These are phyloP conservation scores for Venturiaceae sp. DNA, from an alignment of 2,329 filamentous ascomycete genomes.

Conservation along the genomic window DNA sequence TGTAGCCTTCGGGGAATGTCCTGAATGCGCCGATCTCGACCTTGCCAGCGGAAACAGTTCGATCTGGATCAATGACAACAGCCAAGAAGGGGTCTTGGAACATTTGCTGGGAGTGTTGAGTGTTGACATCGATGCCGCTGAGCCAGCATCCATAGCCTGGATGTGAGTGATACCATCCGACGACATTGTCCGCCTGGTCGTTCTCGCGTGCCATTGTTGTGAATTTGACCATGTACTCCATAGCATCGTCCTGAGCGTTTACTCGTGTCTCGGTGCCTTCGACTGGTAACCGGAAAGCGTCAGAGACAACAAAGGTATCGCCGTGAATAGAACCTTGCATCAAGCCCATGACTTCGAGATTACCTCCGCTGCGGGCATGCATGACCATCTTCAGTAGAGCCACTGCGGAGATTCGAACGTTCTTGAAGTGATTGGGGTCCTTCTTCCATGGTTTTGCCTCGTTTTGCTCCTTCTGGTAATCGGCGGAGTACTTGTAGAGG, in stretches of 20 bases:
- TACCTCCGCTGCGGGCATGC: constrained; percentile 91
- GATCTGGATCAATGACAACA: constrained; percentile 91
- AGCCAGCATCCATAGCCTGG: constrained; percentile 98
- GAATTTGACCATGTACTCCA: constrained; percentile 93
- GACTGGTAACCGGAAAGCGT: constrained; percentile 86
- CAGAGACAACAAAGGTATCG: constrained; percentile 83
- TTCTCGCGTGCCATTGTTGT: constrained; percentile 64
- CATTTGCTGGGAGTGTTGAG: constrained; percentile 74
- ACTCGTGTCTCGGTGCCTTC: constrained; percentile 98
- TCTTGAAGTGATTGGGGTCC: constrained; percentile 82
- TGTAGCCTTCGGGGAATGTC: constrained; percentile 72
- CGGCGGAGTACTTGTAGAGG: constrained; percentile 73
- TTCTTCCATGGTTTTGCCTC: constrained; percentile 62
- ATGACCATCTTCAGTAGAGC: constrained; percentile 98
- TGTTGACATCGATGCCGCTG: constrained; percentile 87
- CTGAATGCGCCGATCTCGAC: constrained; percentile 97
- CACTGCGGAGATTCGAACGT: constrained; percentile 85
- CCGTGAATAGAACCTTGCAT: constrained; percentile 92
- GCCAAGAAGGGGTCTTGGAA: constrained; percentile 88
- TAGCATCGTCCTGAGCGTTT: constrained; percentile 90
- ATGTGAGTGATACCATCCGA: constrained; percentile 98
- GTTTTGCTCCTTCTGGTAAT: constrained; percentile 57
- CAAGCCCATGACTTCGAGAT: constrained; percentile 90
- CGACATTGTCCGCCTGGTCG: constrained; percentile 78
- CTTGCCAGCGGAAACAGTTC: constrained; percentile 87